phyloP scores from a whole-genome alignment of 768 basidiomycete species.

The Myochromella boudieri region DNA sequence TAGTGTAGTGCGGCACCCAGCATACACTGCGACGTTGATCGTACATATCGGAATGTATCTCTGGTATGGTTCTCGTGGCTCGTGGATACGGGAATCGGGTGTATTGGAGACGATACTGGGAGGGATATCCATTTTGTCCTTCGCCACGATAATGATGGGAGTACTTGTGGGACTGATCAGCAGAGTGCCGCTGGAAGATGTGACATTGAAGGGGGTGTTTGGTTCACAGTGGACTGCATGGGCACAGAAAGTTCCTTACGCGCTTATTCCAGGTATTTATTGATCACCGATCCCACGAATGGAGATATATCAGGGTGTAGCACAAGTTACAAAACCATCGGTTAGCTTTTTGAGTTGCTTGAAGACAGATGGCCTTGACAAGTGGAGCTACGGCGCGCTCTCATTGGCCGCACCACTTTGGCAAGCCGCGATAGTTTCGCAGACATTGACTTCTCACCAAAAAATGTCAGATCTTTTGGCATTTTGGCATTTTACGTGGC shows the following conservation, averaged over 20 bases:
- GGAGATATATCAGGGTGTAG: too few relatives aligned
- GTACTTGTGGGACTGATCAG: not conserved
- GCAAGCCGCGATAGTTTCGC: too few relatives aligned
- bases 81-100: conserved; percentile 16
- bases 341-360: too few relatives aligned
- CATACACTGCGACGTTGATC: conserved; percentile 22
- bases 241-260: conserved; percentile 12
- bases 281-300: too few relatives aligned
- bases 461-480: too few relatives aligned
- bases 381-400: too few relatives aligned
- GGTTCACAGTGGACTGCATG: conserved; percentile 15
- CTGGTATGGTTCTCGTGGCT: conserved; percentile 8
- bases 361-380: too few relatives aligned
- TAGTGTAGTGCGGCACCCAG: conserved; percentile 26
- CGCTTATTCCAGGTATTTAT: conserved; percentile 12
- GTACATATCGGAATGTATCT: conserved; percentile 12
- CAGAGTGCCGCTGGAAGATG: conserved; percentile 13
- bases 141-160: conserved; percentile 3
- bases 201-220: conserved; percentile 11
- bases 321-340: too few relatives aligned
- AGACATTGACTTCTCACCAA: too few relatives aligned
- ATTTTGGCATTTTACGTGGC: too few relatives aligned
- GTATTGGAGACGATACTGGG: conserved; percentile 12
- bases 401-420: too few relatives aligned
- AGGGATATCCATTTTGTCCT: not conserved